These are phyloP conservation scores for Pseudonitzschia multiseries DNA, from an alignment of 108 stramenopile genomes.

Conservation along the genomic window DNA sequence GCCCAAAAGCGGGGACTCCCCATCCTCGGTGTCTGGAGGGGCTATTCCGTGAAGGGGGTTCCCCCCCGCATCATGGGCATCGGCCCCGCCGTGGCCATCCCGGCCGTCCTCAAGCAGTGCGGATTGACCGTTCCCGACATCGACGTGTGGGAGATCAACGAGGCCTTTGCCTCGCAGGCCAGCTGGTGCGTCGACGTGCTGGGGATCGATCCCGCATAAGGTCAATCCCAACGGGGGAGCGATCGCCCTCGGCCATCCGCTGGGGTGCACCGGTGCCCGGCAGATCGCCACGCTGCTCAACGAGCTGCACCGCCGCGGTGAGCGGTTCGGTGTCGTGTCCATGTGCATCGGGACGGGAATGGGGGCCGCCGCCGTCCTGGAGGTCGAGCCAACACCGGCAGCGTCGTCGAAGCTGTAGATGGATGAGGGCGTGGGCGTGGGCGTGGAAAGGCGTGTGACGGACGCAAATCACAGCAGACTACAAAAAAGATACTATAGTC, in stretches of 20 bases:
- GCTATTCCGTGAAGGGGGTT: slow-evolving; percentile 85
- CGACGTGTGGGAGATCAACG: slow-evolving; percentile 96
- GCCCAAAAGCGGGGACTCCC: slow-evolving; percentile 67
- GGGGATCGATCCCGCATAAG: slow-evolving; percentile 53
- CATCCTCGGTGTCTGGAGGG: slow-evolving; percentile 79
- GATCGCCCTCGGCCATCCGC: slow-evolving; percentile 95
- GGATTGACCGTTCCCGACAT: slow-evolving; percentile 67
- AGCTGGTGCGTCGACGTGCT: slow-evolving; percentile 73
- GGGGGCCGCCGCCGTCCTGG: slow-evolving; percentile 95
- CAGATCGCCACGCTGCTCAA: slow-evolving; percentile 88
- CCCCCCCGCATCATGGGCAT: slow-evolving; percentile 94
- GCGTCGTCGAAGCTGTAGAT: not conserved
- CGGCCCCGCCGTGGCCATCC: slow-evolving; percentile 92
- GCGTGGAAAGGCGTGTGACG: too few species aligned
- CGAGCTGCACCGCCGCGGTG: slow-evolving; percentile 76
- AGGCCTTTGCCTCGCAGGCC: slow-evolving; percentile 95
- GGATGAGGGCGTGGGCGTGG: too few species aligned
- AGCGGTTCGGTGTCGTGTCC: slow-evolving; percentile 77
- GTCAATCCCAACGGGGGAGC: slow-evolving; percentile 97
- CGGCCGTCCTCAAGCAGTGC: slow-evolving; percentile 68
- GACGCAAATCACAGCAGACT: too few species aligned
- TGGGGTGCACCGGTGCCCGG: slow-evolving; percentile 94
- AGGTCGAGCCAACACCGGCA: slow-evolving; percentile 55
- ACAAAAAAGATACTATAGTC: too few species aligned
- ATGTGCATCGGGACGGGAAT: slow-evolving; percentile 99